Percentiles rank a stretch among this genome's conserved stretches.
Conservation (phyloP, 1,284 basidiomycete genomes). For the Cutaneotrichosporon sp. region DNA sequence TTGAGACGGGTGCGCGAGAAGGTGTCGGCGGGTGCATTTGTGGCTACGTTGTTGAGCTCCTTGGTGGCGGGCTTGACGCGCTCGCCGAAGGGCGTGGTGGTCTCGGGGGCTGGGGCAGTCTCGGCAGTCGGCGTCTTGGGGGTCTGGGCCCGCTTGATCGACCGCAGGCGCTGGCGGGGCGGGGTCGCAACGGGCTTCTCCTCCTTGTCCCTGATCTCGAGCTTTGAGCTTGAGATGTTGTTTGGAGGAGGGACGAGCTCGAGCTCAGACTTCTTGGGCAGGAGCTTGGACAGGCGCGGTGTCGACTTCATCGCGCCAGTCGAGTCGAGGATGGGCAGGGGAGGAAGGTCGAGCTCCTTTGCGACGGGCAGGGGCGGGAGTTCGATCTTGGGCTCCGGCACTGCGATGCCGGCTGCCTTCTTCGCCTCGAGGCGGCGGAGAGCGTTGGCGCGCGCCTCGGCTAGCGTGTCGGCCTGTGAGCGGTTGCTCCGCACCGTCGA, state of each 20-base stretch:
- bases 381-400: conserved; percentile 19
- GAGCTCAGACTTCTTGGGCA: conserved; percentile 2
- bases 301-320: neutral
- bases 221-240: neutral
- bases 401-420: conserved; percentile 30
- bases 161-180: neutral
- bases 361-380: conserved; percentile 15
- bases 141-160: neutral
- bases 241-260: neutral
- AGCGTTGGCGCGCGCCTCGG: conserved; percentile 47
- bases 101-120: neutral
- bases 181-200: neutral
- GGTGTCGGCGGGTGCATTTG: conserved; percentile 1
- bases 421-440: conserved; percentile 42
- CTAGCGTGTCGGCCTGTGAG: conserved; percentile 35
- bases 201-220: neutral
- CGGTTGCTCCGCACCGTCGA: conserved; percentile 19
- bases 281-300: conserved; percentile 4
- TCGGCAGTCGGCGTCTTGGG: neutral
- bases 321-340: conserved; percentile 8
- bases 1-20: conserved; percentile 1
- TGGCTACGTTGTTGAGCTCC: neutral
- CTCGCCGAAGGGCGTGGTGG: conserved; percentile 8
- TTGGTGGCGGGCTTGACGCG: neutral
- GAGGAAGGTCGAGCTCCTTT: conserved; percentile 6